phyloP scores from a whole-genome alignment of 176 grass and related monocot genomes.

The Carex myosuroides region DNA sequence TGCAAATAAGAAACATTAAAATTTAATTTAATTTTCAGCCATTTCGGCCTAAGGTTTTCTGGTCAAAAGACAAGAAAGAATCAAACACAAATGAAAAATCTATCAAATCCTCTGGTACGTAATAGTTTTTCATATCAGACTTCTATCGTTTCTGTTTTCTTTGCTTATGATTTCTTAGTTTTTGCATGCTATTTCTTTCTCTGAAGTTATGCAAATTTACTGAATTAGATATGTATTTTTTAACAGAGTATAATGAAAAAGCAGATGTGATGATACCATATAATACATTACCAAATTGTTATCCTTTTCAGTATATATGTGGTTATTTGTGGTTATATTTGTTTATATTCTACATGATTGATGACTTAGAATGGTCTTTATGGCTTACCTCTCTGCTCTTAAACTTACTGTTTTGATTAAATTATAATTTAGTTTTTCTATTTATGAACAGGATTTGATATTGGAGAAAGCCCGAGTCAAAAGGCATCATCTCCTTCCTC shows the following conservation, averaged over 20 bases:
- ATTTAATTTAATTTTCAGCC: slow-evolving; percentile 30
- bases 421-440: slow-evolving; percentile 23
- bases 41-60: slow-evolving; percentile 47
- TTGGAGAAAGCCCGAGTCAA: slow-evolving; percentile 30
- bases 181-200: not conserved
- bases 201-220: not conserved
- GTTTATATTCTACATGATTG: not conserved
- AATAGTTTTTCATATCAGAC: slow-evolving; percentile 17
- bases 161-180: not conserved
- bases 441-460: slow-evolving; percentile 30
- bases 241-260: not conserved
- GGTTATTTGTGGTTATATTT: not conserved
- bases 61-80: slow-evolving; percentile 63
- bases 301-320: not conserved
- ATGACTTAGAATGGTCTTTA: not conserved
- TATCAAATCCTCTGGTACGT: slow-evolving; percentile 36
- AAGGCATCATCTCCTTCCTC: slow-evolving; percentile 59
- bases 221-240: not conserved
- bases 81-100: slow-evolving; percentile 41
- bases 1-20: slow-evolving; percentile 16
- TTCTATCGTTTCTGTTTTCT: not conserved
- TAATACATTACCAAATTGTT: slow-evolving; percentile 16
- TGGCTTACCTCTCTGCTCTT: not conserved
- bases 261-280: not conserved
- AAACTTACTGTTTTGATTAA: not conserved